These are phyloP conservation scores for Pyricularia pennisetigena DNA, from an alignment of 2,329 filamentous ascomycete species.

Conservation along the genomic window DNA sequence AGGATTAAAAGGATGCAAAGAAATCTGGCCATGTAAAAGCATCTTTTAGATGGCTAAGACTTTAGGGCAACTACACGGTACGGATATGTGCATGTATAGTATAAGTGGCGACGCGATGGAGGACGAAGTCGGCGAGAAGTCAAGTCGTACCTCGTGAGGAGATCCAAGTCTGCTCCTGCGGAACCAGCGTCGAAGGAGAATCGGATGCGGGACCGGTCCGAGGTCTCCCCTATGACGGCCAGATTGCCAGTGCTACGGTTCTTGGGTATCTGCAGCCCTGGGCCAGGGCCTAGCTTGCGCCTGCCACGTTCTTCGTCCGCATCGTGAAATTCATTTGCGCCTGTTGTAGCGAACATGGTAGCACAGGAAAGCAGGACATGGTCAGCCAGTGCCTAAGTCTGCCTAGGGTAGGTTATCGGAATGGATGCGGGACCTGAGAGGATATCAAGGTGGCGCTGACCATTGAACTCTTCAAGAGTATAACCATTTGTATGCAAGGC, in stretches of 20 bases:
- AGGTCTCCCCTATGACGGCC: conserved; percentile 33
- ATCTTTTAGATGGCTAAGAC: not conserved
- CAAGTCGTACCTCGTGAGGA: conserved; percentile 61
- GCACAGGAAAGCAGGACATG: not conserved
- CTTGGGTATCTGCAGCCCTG: conserved; percentile 45
- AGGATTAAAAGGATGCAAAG: not conserved
- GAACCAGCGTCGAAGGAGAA: conserved; percentile 69
- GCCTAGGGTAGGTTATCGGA: not conserved
- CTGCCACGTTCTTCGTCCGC: conserved; percentile 29
- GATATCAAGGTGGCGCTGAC: not conserved
- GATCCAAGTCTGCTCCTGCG: conserved; percentile 53
- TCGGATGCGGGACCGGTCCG: conserved; percentile 53
- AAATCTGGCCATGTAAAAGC: not conserved
- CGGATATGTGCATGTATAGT: not conserved
- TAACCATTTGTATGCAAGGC: not conserved
- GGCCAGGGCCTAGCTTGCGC: conserved; percentile 24
- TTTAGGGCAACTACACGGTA: not conserved
- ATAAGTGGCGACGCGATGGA: not conserved
- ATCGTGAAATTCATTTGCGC: conserved; percentile 27
- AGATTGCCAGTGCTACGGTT: conserved; percentile 58
- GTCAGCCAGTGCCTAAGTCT: not conserved
- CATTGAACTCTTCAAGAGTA: not conserved
- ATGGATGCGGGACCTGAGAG: not conserved
- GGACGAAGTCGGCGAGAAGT: conserved; percentile 9
- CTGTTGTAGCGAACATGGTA: conserved; percentile 15